Evolutionary conservation across 192 early-diverging fungal species (phyloP).

Genomic region (Entomortierella parvispora): DNA sequence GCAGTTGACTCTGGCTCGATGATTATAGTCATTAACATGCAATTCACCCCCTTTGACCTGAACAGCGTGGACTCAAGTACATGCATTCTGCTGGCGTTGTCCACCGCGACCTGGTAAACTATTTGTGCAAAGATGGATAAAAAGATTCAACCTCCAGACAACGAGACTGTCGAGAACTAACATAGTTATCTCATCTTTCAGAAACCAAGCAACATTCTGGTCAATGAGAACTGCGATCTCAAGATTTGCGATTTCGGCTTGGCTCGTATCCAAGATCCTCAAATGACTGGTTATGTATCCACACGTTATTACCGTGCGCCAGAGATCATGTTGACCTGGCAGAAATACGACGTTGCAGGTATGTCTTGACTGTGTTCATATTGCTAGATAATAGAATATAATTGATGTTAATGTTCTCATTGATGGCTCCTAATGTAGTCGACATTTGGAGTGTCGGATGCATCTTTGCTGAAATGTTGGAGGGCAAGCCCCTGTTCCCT

Average conservation of each 20-base stretch:
- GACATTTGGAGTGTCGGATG: constrained; percentile 97
- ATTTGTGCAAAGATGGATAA: neutral
- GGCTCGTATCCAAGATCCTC: constrained; percentile 88
- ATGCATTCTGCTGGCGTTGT: constrained; percentile 96
- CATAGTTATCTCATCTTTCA: constrained; percentile 14
- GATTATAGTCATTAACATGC: neutral
- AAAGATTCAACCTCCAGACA: constrained; percentile 19
- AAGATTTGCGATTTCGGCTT: constrained; percentile 99
- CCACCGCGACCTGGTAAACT: constrained; percentile 87
- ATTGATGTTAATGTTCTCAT: constrained; percentile 4
- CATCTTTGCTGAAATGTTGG: constrained; percentile 97
- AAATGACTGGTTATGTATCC: constrained; percentile 98
- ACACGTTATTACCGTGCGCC: constrained; percentile 98
- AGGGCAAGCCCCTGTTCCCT: constrained; percentile 93
- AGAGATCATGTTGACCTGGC: constrained; percentile 98
- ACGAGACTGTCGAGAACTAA: too few relatives aligned
- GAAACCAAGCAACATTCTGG: constrained; percentile 91
- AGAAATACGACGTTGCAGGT: constrained; percentile 93
- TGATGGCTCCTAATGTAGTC: constrained; percentile 53
- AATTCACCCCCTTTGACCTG: neutral
- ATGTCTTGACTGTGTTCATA: constrained; percentile 6
- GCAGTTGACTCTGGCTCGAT: neutral
- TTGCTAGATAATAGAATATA: neutral
- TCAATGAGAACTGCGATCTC: constrained; percentile 98
- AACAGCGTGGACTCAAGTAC: constrained; percentile 87